Evolutionary conservation across 176 grass and related monocot genomes (phyloP).

Genomic region (Paspalum notatum): DNA sequence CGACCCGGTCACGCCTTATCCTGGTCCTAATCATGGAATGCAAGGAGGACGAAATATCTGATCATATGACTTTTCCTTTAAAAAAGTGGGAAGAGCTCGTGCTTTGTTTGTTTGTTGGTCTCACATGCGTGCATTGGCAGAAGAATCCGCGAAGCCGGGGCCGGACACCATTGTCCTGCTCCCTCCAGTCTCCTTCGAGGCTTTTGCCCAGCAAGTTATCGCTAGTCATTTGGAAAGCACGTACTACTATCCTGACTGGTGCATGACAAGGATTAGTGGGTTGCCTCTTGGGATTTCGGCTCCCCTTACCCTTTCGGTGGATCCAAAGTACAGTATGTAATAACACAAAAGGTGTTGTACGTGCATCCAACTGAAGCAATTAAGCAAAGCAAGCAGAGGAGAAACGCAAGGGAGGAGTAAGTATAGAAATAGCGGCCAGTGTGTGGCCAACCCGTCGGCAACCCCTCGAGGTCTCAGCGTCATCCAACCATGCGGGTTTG

Average conservation of each 20-base stretch:
- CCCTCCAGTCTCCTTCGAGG: neutral
- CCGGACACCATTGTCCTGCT: neutral
- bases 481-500: slow-evolving; percentile 9
- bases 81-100: neutral
- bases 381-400: too few relatives aligned
- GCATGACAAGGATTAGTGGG: slow-evolving; percentile 10
- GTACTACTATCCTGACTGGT: neutral
- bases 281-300: neutral
- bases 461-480: neutral
- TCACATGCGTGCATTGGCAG: neutral
- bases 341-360: neutral
- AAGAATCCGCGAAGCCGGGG: neutral
- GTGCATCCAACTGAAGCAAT: neutral
- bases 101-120: neutral
- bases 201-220: neutral
- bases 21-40: too few relatives aligned
- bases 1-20: too few relatives aligned
- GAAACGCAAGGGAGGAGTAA: neutral
- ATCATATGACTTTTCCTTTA: too few relatives aligned
- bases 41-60: too few relatives aligned
- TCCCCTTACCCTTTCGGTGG: neutral
- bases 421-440: neutral
- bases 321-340: neutral
- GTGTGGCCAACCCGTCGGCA: neutral
- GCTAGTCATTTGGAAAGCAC: slow-evolving; percentile 13